Conservation (phyloP, 495 filamentous ascomycete genomes). For the Aspergillus kassunensis region DNA sequence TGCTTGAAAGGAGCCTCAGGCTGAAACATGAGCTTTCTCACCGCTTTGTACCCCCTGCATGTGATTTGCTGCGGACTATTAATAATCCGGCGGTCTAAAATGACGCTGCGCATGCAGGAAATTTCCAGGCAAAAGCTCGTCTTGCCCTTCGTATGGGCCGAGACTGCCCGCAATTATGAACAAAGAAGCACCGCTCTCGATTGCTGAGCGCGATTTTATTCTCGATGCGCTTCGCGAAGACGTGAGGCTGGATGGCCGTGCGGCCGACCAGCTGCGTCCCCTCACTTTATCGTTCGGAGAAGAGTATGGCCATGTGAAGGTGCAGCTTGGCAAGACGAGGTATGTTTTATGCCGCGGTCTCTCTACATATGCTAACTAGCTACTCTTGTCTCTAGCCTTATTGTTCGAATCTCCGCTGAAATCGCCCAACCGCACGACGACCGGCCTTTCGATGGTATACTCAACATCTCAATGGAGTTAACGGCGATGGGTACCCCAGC, state of each 20-base stretch:
- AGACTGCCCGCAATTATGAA: constrained; percentile 59
- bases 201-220: constrained; percentile 73
- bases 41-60: constrained; percentile 1
- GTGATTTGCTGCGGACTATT: constrained; percentile 16
- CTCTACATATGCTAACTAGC: not conserved
- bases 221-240: constrained; percentile 70
- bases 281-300: constrained; percentile 79
- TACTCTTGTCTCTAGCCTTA: constrained; percentile 52
- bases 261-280: constrained; percentile 70
- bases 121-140: constrained; percentile 23
- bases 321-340: constrained; percentile 88
- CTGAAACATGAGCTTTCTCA: constrained; percentile 5
- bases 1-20: constrained; percentile 14
- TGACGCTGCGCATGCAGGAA: constrained; percentile 23
- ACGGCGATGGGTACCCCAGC: constrained; percentile 88
- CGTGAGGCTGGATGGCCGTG: constrained; percentile 76
- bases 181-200: constrained; percentile 79
- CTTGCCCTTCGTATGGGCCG: constrained; percentile 23
- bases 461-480: constrained; percentile 85
- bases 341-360: constrained; percentile 27
- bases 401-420: constrained; percentile 82
- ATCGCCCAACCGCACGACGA: constrained; percentile 79
- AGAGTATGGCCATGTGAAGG: constrained; percentile 87
- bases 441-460: constrained; percentile 90
- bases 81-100: constrained; percentile 9